Conservation (phyloP, 2,329 filamentous ascomycete genomes). For the Shiraia sp. region DNA sequence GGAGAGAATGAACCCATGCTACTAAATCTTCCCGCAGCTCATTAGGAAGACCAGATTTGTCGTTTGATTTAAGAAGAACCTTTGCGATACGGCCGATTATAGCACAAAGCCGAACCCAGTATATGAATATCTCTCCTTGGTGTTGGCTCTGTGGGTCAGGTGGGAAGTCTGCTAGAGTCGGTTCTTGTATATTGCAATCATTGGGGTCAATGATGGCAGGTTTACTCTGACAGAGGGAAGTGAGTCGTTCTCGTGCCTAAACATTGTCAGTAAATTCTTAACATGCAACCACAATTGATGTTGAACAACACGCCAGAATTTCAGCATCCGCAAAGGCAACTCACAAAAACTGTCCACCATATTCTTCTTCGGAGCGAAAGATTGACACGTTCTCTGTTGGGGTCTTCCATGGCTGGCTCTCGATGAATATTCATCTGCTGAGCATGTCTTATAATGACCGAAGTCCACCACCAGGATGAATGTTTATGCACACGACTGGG, state of each 20-base stretch:
- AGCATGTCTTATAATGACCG: constrained; percentile 24
- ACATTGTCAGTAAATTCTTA: background rate
- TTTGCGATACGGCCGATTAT: constrained; percentile 29
- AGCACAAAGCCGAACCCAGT: constrained; percentile 26
- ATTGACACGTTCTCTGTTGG: constrained; percentile 9
- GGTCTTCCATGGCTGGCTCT: constrained; percentile 16
- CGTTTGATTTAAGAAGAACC: constrained; percentile 15
- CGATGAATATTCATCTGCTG: constrained; percentile 29
- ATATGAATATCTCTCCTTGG: constrained; percentile 26
- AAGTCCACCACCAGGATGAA: constrained; percentile 24
- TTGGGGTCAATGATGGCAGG: constrained; percentile 25
- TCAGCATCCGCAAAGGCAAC: too few relatives aligned
- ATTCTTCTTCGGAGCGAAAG: constrained; percentile 24
- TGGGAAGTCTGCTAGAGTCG: constrained; percentile 22
- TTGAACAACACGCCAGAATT: too few relatives aligned
- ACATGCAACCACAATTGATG: background rate
- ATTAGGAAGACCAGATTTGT: constrained; percentile 11
- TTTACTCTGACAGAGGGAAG: constrained; percentile 26
- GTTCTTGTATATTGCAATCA: constrained; percentile 25
- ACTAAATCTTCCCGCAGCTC: constrained; percentile 23
- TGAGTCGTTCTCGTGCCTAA: constrained; percentile 25
- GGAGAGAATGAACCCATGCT: constrained; percentile 21
- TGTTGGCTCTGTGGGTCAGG: constrained; percentile 21
- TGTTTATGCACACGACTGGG: constrained; percentile 23
- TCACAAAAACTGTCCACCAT: constrained; percentile 30